Evolutionary conservation across 2,329 filamentous ascomycete genomes (phyloP).

Genomic region (Aspergillus fijiensis): DNA sequence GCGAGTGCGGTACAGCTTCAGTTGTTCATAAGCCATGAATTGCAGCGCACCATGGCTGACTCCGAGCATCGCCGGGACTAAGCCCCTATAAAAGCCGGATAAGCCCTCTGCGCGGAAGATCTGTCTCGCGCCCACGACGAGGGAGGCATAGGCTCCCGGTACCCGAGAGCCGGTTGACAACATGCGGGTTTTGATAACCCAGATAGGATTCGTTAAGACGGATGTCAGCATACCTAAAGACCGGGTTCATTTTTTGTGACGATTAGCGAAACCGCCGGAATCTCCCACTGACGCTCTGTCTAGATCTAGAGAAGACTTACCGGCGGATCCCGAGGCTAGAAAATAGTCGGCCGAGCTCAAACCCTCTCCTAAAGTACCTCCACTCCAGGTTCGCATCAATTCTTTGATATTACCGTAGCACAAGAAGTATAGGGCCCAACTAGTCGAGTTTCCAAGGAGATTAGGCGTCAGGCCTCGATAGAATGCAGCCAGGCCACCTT

Average conservation of each 20-base stretch:
- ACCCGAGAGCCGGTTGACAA: constrained; percentile 74
- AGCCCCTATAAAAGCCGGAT: constrained; percentile 81
- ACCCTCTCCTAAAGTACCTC: constrained; percentile 31
- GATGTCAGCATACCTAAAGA: constrained; percentile 68
- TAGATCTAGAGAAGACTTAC: constrained; percentile 33
- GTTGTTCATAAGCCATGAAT: constrained; percentile 87
- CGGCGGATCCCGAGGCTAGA: constrained; percentile 65
- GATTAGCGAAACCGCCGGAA: not conserved
- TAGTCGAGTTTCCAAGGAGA: constrained; percentile 81
- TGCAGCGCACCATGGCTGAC: constrained; percentile 92
- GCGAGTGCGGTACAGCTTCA: constrained; percentile 62
- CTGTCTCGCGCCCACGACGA: constrained; percentile 66
- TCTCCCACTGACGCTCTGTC: not conserved
- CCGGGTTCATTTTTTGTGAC: not conserved
- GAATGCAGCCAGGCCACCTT: constrained; percentile 64
- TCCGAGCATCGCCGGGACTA: constrained; percentile 78
- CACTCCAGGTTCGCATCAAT: constrained; percentile 46
- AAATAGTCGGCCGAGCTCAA: constrained; percentile 75
- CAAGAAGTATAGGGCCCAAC: constrained; percentile 92
- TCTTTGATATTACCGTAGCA: constrained; percentile 64
- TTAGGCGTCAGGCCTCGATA: constrained; percentile 92
- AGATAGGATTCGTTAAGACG: constrained; percentile 87
- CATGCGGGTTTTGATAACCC: constrained; percentile 98
- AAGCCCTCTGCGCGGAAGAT: constrained; percentile 72
- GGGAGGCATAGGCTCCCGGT: constrained; percentile 76